Conservation (phyloP, 371 early-diverging fungal species). For the Zancudomyces culisetae region DNA sequence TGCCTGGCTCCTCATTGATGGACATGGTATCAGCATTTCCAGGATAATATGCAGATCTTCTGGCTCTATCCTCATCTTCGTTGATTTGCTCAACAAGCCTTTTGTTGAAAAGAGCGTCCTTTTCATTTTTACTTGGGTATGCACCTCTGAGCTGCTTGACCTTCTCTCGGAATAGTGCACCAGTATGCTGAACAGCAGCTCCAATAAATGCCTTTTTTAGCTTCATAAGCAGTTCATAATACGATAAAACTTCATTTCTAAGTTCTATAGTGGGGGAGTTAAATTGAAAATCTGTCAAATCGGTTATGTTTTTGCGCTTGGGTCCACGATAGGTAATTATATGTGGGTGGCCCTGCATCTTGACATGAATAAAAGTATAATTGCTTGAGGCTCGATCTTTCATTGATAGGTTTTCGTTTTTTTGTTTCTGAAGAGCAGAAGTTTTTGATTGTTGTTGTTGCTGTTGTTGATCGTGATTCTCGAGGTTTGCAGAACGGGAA, state of each 20-base stretch:
- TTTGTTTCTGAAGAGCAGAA: no score
- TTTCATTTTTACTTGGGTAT: slow-evolving; percentile 19
- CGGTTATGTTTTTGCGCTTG: slow-evolving; percentile 32
- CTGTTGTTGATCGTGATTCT: slow-evolving; percentile 7
- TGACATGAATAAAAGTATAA: slow-evolving; percentile 43
- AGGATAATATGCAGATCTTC: no score
- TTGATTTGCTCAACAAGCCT: slow-evolving; percentile 1
- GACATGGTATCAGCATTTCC: no score
- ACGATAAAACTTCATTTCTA: slow-evolving; percentile 46
- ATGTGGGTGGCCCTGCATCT: slow-evolving; percentile 35
- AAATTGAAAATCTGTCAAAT: slow-evolving; percentile 40
- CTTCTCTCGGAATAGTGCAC: slow-evolving; percentile 42
- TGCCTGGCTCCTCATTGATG: no score
- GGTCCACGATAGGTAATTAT: slow-evolving; percentile 41
- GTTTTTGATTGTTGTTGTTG: no score
- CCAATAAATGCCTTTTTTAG: slow-evolving; percentile 40
- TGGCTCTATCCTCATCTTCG: background rate
- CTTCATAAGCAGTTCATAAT: slow-evolving; percentile 37
- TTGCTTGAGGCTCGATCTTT: slow-evolving; percentile 39
- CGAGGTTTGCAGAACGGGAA: background rate
- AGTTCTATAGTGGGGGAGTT: slow-evolving; percentile 44
- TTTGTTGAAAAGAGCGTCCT: slow-evolving; percentile 2
- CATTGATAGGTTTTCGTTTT: slow-evolving; percentile 31
- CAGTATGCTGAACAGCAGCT: slow-evolving; percentile 41
- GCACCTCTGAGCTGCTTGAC: slow-evolving; percentile 24